Evolutionary conservation across 2,329 filamentous ascomycete genomes (phyloP).

Genomic region (Colletotrichum phormii): DNA sequence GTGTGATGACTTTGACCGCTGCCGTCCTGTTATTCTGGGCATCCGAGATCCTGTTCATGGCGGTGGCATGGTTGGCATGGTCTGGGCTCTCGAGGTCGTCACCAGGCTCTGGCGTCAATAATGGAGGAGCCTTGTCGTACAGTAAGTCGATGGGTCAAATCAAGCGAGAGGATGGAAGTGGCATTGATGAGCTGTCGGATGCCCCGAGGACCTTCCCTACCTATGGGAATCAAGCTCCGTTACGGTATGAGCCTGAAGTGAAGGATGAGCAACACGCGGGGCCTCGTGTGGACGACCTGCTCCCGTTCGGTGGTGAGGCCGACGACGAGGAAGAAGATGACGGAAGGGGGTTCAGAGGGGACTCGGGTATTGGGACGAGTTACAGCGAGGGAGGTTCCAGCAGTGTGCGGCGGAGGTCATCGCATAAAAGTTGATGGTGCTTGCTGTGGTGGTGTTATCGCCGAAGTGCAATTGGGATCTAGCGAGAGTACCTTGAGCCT

Average conservation of each 20-base stretch:
- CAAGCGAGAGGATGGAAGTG: constrained; percentile 45
- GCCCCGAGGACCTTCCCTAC: constrained; percentile 57
- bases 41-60: constrained; percentile 76
- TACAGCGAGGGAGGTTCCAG: constrained; percentile 53
- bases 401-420: constrained; percentile 47
- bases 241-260: constrained; percentile 53
- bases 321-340: constrained; percentile 53
- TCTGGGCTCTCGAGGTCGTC: constrained; percentile 36
- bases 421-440: constrained; percentile 34
- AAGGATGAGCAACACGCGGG: constrained; percentile 46
- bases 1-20: constrained; percentile 74
- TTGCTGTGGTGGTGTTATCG: background rate
- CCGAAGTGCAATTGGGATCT: too few relatives aligned
- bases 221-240: constrained; percentile 52
- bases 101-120: constrained; percentile 36
- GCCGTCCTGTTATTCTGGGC: constrained; percentile 82
- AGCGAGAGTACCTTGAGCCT: too few relatives aligned
- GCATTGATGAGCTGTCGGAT: constrained; percentile 50
- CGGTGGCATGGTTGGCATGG: constrained; percentile 72
- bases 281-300: constrained; percentile 47
- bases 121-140: constrained; percentile 30
- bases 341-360: constrained; percentile 45
- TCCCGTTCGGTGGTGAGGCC: constrained; percentile 53
- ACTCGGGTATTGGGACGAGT: constrained; percentile 67
- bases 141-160: background rate